Conservation (phyloP, 179 eudicot genomes). For the Camellia oleifera region DNA sequence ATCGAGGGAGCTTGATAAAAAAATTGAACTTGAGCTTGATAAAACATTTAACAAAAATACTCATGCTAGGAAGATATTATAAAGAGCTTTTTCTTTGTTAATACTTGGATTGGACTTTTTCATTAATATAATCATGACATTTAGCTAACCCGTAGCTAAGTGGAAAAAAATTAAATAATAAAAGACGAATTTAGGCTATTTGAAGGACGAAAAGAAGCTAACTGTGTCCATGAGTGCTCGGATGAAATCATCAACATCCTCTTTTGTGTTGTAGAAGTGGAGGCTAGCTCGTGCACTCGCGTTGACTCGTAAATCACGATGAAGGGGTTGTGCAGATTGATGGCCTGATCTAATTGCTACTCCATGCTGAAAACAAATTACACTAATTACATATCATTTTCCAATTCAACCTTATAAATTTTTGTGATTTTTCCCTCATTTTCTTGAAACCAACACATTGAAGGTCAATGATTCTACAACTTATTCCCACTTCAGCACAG, state of each 20-base stretch:
- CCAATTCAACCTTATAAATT: too few species aligned
- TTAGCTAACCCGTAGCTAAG: too few species aligned
- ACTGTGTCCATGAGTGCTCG: slow-evolving; percentile 72
- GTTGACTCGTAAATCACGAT: slow-evolving; percentile 67
- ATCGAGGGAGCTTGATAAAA: too few species aligned
- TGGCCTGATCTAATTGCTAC: slow-evolving; percentile 99
- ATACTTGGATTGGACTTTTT: too few species aligned
- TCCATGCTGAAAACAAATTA: slow-evolving; percentile 59
- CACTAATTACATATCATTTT: neutral
- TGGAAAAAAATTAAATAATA: too few species aligned
- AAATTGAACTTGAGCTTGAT: too few species aligned
- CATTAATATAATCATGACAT: too few species aligned
- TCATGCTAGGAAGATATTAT: too few species aligned
- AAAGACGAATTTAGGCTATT: slow-evolving; percentile 16
- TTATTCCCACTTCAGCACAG: neutral
- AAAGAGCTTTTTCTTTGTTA: too few species aligned
- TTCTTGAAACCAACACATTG: too few species aligned
- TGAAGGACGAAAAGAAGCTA: slow-evolving; percentile 62
- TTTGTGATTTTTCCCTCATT: too few species aligned
- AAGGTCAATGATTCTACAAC: neutral
- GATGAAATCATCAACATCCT: slow-evolving; percentile 75
- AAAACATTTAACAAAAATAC: too few species aligned
- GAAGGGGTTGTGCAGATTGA: slow-evolving; percentile 99
- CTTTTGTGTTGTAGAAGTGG: slow-evolving; percentile 90
- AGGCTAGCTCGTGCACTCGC: slow-evolving; percentile 97